Base-by-base conservation (phyloP, 805 yeast genomes). In the Wickerhamiella sorbophila region DNA sequence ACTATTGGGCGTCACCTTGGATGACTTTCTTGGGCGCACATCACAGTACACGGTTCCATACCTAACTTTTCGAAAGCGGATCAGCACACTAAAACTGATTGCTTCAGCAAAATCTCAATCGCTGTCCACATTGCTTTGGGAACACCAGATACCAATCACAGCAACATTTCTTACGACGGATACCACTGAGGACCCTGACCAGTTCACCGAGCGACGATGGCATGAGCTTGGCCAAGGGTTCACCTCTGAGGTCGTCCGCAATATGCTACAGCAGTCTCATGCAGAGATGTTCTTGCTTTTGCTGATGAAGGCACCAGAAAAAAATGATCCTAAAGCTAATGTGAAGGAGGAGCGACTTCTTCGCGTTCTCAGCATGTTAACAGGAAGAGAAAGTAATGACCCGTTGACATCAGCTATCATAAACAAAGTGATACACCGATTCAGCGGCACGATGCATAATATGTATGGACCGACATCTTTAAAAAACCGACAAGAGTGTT, bases 371-470 rank as follows among this genome's bases (percentile, higher is more conserved):
- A 12, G 22, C 9, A 4, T 15, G 15, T 10, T 36, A 4, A 21
- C 15, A 15, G 31, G 20, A 14, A 19, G 20, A 19, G 24, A 24
- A 4, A n/a, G n/a, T 4, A 29, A 34, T 17, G 21, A 14, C 18
- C 18, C 38, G 15, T 14, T 36, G 6, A 8, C 31, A 15, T 45
- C 45, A 31, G 47, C 46, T 26, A 42, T 47, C 4, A 41, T 52
- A 1, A 45, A 43, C 46, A 44, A 44, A 15, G 38, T 83, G 3
- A 88, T 82, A 47, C 42, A 46, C 12, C 69, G 73, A 36, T 82
- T 87, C 51, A 79, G 94, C 4, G 86, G 83, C 48, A 74, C 77
- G 18, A 75, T 87, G 31, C 79, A 84, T 52, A 84, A 80, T 46
- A 69, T 73, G 12, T 74, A 72, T 47, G 91, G 91, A 1, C 68